A percentile compares a stretch with the other conserved stretches of the same genome.
phyloP scores from a whole-genome alignment of 2,329 filamentous ascomycete species.

The Botrytis elliptica region DNA sequence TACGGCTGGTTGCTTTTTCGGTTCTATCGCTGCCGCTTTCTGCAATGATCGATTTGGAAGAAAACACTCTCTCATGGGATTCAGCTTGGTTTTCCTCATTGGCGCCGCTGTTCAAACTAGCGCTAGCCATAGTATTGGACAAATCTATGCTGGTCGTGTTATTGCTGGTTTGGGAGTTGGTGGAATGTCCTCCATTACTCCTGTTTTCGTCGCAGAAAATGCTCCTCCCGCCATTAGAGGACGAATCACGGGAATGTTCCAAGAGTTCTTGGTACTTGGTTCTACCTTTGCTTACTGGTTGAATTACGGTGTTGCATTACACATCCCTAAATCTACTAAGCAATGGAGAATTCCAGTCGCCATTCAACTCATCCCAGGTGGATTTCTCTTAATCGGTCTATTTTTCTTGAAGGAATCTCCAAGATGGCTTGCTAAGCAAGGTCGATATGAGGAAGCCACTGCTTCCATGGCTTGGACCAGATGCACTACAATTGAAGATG shows the following conservation, averaged over 20 bases:
- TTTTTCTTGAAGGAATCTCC: conserved; percentile 45
- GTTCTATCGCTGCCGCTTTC: conserved; percentile 50
- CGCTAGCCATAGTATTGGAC: conserved; percentile 24
- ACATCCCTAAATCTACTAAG: conserved; percentile 41
- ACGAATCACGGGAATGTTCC: conserved; percentile 45
- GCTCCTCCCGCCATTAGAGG: conserved; percentile 45
- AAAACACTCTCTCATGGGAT: conserved; percentile 46
- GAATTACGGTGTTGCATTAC: conserved; percentile 43
- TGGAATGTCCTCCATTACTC: conserved; percentile 48
- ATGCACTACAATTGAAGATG: conserved; percentile 57
- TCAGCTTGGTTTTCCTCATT: conserved; percentile 43
- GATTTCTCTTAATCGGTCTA: conserved; percentile 43
- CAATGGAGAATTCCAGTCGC: conserved; percentile 49
- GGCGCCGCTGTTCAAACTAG: conserved; percentile 28
- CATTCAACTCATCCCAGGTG: conserved; percentile 30
- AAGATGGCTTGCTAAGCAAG: conserved; percentile 67
- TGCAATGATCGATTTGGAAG: conserved; percentile 48
- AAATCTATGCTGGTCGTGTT: conserved; percentile 31
- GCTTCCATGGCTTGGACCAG: conserved; percentile 57
- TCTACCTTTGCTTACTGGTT: conserved; percentile 55
- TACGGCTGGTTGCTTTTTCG: conserved; percentile 52
- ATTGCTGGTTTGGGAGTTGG: conserved; percentile 44
- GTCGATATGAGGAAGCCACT: conserved; percentile 57
- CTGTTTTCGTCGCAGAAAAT: conserved; percentile 48
- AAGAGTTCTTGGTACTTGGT: conserved; percentile 42